Conservation (phyloP, 345 rosid genomes). For the Brassica nigra region DNA sequence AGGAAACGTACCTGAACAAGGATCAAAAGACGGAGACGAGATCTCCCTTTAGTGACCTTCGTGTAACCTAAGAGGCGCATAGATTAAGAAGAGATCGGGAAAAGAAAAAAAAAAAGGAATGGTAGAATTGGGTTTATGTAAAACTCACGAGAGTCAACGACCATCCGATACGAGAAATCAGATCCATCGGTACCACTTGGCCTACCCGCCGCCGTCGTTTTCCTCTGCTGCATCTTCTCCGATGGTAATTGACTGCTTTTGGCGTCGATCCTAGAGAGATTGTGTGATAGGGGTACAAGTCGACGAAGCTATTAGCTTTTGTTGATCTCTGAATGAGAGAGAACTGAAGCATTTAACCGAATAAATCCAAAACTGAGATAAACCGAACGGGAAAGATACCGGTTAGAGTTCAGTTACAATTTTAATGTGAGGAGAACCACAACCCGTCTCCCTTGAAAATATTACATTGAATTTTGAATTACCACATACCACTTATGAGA, state of each 20-base stretch:
- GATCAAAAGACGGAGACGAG: constrained; percentile 42
- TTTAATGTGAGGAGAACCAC: neutral
- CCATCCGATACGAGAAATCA: constrained; percentile 86
- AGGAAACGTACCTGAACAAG: constrained; percentile 28
- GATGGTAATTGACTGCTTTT: neutral
- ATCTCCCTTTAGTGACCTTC: constrained; percentile 39
- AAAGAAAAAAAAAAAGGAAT: neutral
- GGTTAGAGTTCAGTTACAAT: neutral
- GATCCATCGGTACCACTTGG: constrained; percentile 79
- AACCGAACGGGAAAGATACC: neutral
- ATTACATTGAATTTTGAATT: too few species aligned
- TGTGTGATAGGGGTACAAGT: neutral
- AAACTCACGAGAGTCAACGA: constrained; percentile 78
- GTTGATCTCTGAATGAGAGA: neutral
- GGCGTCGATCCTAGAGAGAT: neutral
- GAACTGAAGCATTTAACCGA: neutral
- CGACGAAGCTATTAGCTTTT: neutral
- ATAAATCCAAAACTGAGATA: neutral
- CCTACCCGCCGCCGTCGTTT: constrained; percentile 39
- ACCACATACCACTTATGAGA: too few species aligned
- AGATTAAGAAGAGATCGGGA: constrained; percentile 4
- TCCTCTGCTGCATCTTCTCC: constrained; percentile 51
- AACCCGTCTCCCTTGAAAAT: neutral
- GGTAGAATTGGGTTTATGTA: neutral
- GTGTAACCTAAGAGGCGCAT: constrained; percentile 33